Evolutionary conservation across 1,139 yeast genomes (phyloP).

Genomic region (Arxiozyma slooffiae): DNA sequence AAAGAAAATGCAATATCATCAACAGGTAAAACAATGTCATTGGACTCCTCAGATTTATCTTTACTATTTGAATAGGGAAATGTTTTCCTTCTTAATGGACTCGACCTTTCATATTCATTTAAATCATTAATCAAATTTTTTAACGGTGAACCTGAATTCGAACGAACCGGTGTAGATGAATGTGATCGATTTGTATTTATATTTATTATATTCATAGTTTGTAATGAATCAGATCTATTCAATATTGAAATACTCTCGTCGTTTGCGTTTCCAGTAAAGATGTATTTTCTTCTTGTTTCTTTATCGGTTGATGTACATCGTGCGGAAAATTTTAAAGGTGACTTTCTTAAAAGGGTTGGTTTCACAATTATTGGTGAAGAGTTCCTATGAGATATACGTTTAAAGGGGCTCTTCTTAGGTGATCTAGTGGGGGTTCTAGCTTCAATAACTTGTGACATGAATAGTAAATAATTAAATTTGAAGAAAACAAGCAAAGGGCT

Average conservation of each 20-base stretch:
- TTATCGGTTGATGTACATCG: not conserved
- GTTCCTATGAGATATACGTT: not conserved
- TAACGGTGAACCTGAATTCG: not conserved
- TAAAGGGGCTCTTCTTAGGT: slow-evolving; percentile 3
- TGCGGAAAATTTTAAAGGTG: not conserved
- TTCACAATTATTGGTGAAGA: not conserved
- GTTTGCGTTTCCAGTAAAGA: not conserved
- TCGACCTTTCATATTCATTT: not conserved
- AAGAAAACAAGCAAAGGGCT: not conserved
- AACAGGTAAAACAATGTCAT: not conserved
- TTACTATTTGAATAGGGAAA: not conserved
- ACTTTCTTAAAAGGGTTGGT: too few relatives aligned
- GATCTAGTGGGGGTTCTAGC: slow-evolving; percentile 4
- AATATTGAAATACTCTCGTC: not conserved
- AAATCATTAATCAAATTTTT: not conserved
- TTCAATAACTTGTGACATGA: not conserved
- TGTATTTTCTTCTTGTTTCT: not conserved
- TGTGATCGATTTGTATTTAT: not conserved
- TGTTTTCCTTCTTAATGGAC: slow-evolving; percentile 1
- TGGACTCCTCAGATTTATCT: not conserved
- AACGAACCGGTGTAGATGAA: slow-evolving; percentile 1
- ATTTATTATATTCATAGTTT: not conserved
- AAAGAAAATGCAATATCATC: slow-evolving; percentile 4
- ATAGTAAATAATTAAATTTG: too few relatives aligned
- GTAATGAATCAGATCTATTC: not conserved